A percentile compares a stretch with the other conserved stretches of the same genome.
phyloP scores from a whole-genome alignment of 106 monocot species.

The Dendrobium huoshanense region DNA sequence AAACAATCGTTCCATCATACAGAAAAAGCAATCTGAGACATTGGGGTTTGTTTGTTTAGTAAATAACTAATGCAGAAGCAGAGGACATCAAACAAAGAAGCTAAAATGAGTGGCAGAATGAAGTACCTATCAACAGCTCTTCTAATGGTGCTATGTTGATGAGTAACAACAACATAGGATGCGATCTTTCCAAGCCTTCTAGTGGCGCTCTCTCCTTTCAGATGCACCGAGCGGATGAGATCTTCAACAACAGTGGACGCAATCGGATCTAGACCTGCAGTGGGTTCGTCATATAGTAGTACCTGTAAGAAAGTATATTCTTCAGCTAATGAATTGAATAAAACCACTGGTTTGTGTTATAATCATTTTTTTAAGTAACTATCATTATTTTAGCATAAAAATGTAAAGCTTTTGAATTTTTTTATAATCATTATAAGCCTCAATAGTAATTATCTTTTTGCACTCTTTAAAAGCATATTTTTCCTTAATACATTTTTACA shows the following conservation, averaged over 20 bases:
- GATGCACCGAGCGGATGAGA: conserved; percentile 88
- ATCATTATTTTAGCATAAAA: neutral
- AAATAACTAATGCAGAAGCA: neutral
- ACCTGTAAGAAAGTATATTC: conserved; percentile 33
- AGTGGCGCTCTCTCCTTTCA: conserved; percentile 40
- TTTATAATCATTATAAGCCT: too few relatives aligned
- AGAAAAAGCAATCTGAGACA: conserved; percentile 73
- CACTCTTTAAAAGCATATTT: too few relatives aligned
- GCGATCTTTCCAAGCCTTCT: conserved; percentile 74
- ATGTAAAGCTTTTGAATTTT: too few relatives aligned
- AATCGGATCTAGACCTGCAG: conserved; percentile 97
- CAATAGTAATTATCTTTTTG: too few relatives aligned
- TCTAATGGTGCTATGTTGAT: conserved; percentile 98
- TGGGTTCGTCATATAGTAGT: conserved; percentile 97
- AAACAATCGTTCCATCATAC: conserved; percentile 79
- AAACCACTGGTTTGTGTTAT: neutral
- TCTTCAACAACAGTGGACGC: conserved; percentile 99
- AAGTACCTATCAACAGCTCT: conserved; percentile 87
- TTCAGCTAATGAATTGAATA: neutral
- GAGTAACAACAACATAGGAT: conserved; percentile 92
- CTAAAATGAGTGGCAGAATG: neutral
- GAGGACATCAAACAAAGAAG: neutral
- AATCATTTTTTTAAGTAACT: neutral
- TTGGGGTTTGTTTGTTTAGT: neutral
- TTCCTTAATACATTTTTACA: too few relatives aligned